Percentiles rank a stretch among this genome's conserved stretches.
These are phyloP conservation scores for Saccharomycopsis hybrid DNA, from an alignment of 1,139 yeast genomes.

Conservation along the genomic window DNA sequence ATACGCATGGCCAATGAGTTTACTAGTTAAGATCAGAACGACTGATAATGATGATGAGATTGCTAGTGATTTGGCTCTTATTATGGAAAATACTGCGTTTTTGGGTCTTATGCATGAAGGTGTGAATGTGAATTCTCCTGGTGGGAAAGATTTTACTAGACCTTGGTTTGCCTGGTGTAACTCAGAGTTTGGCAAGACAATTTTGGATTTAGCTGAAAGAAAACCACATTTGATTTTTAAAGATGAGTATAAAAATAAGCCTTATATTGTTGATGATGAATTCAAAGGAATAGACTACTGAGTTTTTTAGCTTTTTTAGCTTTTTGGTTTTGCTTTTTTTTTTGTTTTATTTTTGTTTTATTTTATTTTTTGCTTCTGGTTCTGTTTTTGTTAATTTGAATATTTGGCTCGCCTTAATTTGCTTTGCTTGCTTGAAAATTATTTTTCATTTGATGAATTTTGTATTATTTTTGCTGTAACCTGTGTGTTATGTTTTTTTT, in stretches of 20 bases:
- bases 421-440: no score
- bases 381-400: background rate
- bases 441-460: no score
- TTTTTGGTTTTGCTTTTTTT: background rate
- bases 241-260: conserved; percentile 29
- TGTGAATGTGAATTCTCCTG: conserved; percentile 54
- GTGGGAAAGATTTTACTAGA: conserved; percentile 49
- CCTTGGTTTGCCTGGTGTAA: conserved; percentile 97
- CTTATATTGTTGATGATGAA: conserved; percentile 22
- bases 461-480: no score
- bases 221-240: conserved; percentile 71
- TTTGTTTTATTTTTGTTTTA: background rate
- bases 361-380: background rate
- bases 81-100: conserved; percentile 60
- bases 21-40: conserved; percentile 68
- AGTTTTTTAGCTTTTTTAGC: background rate
- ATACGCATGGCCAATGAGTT: conserved; percentile 90
- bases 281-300: conserved; percentile 9
- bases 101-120: conserved; percentile 84
- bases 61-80: conserved; percentile 37
- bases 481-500: no score
- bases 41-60: conserved; percentile 69
- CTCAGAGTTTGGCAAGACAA: conserved; percentile 82
- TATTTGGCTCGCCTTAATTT: background rate
- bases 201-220: conserved; percentile 62